Evolutionary conservation across 179 eudicot species (phyloP).

Genomic region (Silene noctiflora): DNA sequence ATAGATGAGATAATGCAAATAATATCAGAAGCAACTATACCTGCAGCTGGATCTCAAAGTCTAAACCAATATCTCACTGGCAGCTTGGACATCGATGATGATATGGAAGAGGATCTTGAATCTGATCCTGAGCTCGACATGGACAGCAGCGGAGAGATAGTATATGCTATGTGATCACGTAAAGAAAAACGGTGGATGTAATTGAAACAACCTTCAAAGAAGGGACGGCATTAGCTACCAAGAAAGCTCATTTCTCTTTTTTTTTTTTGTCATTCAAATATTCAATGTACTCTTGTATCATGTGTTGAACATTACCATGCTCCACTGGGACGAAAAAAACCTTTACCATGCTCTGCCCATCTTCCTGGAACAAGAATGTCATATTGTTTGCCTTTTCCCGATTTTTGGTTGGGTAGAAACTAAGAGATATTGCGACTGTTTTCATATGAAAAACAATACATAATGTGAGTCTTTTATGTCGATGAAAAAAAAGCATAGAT

Average conservation of each 20-base stretch:
- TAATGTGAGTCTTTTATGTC: background rate
- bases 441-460: slow-evolving; percentile 6
- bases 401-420: too few relatives aligned
- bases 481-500: background rate
- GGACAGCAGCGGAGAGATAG: slow-evolving; percentile 93
- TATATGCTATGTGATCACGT: slow-evolving; percentile 67
- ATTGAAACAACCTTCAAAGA: slow-evolving; percentile 1
- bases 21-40: slow-evolving; percentile 89
- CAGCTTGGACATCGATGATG: slow-evolving; percentile 71
- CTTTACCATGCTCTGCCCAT: background rate
- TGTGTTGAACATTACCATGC: background rate
- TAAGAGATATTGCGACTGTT: background rate
- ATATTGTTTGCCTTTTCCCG: background rate
- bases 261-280: background rate
- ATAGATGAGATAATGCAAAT: slow-evolving; percentile 89
- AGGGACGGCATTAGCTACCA: slow-evolving; percentile 2
- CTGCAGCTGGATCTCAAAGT: slow-evolving; percentile 58
- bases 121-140: slow-evolving; percentile 92
- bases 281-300: slow-evolving; percentile 1
- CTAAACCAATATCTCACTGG: slow-evolving; percentile 62
- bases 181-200: slow-evolving; percentile 4
- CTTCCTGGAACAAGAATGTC: slow-evolving; percentile 6
- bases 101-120: slow-evolving; percentile 72
- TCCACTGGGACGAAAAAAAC: too few relatives aligned
- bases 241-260: slow-evolving; percentile 3